Percentiles rank a stretch among this genome's conserved stretches.
Conservation (phyloP, 148 eudicot genomes). For the Rhododendron ovatum region DNA sequence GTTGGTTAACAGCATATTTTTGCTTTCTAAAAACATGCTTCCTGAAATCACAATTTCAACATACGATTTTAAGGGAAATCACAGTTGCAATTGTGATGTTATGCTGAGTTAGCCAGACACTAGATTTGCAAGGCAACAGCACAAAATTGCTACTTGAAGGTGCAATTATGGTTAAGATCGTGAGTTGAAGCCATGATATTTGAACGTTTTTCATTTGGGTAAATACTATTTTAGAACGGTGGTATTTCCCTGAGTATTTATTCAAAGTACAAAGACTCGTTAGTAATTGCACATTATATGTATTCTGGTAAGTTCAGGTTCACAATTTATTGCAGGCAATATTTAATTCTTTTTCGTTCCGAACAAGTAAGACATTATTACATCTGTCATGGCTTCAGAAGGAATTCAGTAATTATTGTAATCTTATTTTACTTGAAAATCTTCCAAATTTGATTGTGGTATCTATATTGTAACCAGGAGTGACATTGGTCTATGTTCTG, state of each 20-base stretch:
- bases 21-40: background rate
- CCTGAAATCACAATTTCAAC: background rate
- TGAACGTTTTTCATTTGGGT: background rate
- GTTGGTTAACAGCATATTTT: background rate
- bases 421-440: background rate
- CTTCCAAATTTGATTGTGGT: background rate
- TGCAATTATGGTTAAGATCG: background rate
- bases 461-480: background rate
- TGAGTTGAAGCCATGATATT: background rate
- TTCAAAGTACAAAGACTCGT: background rate
- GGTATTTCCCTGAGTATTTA: background rate
- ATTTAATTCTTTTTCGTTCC: background rate
- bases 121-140: background rate
- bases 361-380: background rate
- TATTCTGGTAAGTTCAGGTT: background rate
- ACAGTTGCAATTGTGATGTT: background rate
- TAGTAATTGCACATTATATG: background rate
- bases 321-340: background rate
- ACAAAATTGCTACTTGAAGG: background rate
- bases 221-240: background rate
- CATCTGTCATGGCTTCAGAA: background rate
- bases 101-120: background rate
- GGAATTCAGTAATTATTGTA: background rate
- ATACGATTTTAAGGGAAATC: background rate
- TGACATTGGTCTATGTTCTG: background rate